Base-by-base conservation (phyloP, 495 filamentous ascomycete genomes). In the Hypoxylon trugodes region DNA sequence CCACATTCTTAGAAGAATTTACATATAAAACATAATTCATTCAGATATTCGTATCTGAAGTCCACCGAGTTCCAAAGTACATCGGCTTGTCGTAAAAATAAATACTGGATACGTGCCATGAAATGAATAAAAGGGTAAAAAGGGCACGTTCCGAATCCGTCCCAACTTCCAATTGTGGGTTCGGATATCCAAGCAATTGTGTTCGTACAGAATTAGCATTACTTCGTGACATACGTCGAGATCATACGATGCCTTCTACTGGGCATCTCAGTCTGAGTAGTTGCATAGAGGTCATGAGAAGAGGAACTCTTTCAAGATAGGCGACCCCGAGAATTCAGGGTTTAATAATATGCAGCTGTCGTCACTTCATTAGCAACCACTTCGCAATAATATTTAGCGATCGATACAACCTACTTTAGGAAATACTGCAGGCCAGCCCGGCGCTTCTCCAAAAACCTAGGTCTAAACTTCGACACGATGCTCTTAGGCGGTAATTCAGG, bases 401-500 rank as follows among this genome's bases (percentile, higher is more conserved):
- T 2, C 7, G 26, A 9, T 18, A 22, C 2, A 16, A 65, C 79
- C 33, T 70, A 85, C 82, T 84, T 83, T 10, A 86, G 59, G 52
- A 84, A 86, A 62, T 84, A 84, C 71, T 83, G 80, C 50, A 86
- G 66, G 18, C 82, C 82, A 3, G 74, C 77, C 50, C 82, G 71
- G 47, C 83, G 68, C 65, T 81, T 79, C 61, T 84, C 81, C 37
- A 86, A 59, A 46, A 86, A 86, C 36, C 69, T 73, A 1, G 79
- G 76, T 15, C 80, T 71, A 40, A 84, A 86, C 61, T 82, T 82
- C 24, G 79, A 79, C 4, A 86, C 70, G 22, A 83, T 64, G 67
- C 80, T 81, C 66, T 86, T 86, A 26, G 82, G 82, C 30, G 83
- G 83, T n/a, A 86, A 65, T 36, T 74, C 70, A 12, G 83, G 83